Conservation (phyloP, 805 yeast species). For the Torulaspora quercuum region DNA sequence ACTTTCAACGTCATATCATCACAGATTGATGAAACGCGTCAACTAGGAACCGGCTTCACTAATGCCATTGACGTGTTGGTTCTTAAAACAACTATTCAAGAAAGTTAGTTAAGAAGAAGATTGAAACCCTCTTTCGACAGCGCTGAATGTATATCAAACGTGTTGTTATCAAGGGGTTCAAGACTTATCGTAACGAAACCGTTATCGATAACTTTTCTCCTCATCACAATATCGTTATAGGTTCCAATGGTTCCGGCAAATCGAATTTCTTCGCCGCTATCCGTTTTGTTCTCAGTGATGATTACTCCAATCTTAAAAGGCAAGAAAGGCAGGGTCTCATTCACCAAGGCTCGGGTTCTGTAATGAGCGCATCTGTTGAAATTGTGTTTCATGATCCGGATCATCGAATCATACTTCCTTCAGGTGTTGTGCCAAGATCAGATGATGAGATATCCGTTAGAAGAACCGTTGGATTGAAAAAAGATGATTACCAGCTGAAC, state of each 20-base stretch:
- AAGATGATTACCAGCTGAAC: slow-evolving; percentile 86
- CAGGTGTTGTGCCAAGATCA: slow-evolving; percentile 34
- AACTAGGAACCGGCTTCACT: background rate
- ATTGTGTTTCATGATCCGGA: slow-evolving; percentile 80
- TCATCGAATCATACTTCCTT: slow-evolving; percentile 63
- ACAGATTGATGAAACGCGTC: slow-evolving; percentile 10
- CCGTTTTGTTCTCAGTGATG: slow-evolving; percentile 86
- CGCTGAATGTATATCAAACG: slow-evolving; percentile 41
- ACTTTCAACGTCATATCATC: too few relatives aligned
- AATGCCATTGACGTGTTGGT: too few relatives aligned
- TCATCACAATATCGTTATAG: slow-evolving; percentile 80
- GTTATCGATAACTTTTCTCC: slow-evolving; percentile 74
- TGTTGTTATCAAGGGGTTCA: slow-evolving; percentile 86
- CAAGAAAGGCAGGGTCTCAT: slow-evolving; percentile 84
- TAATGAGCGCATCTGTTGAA: slow-evolving; percentile 91
- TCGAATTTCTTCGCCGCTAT: slow-evolving; percentile 94
- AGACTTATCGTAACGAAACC: slow-evolving; percentile 84
- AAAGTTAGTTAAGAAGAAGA: background rate
- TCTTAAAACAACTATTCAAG: background rate
- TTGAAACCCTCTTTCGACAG: too few relatives aligned
- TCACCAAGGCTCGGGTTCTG: slow-evolving; percentile 87
- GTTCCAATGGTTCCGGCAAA: slow-evolving; percentile 95
- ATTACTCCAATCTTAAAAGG: slow-evolving; percentile 75
- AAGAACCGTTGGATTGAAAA: slow-evolving; percentile 89
- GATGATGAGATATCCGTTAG: slow-evolving; percentile 68